Conservation (phyloP, 169 alveolate species). For the Eimeria necatrix region DNA sequence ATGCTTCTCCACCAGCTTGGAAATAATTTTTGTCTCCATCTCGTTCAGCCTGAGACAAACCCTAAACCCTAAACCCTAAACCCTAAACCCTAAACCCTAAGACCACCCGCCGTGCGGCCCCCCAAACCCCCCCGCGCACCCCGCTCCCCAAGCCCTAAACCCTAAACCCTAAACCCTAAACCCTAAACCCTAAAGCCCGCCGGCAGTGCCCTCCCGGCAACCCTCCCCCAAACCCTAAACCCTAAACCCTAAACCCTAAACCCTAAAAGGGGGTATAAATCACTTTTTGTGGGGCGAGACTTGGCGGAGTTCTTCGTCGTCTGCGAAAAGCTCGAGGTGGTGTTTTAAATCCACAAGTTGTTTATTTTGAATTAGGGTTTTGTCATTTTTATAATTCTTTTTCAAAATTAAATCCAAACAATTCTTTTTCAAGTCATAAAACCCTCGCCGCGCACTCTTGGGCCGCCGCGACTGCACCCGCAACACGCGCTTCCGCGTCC, state of each 20-base stretch:
- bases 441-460: background rate
- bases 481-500: background rate
- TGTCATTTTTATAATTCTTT: background rate
- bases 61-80: background rate
- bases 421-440: background rate
- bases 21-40: slow-evolving; percentile 3
- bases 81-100: slow-evolving; percentile 1
- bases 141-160: too few species aligned
- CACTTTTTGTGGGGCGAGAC: too few species aligned
- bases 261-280: too few species aligned
- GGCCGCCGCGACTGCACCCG: background rate
- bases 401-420: background rate
- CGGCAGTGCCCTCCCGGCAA: too few species aligned
- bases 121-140: too few species aligned
- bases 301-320: too few species aligned
- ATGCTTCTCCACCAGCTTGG: slow-evolving; percentile 10
- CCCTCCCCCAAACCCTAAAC: too few species aligned
- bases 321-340: too few species aligned
- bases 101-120: too few species aligned
- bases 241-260: too few species aligned
- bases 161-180: too few species aligned
- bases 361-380: background rate
- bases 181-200: too few species aligned
- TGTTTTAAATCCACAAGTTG: background rate
- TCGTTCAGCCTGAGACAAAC: slow-evolving; percentile 7